Percentiles rank a stretch among this genome's conserved stretches.
Conservation (phyloP, 148 eudicot species). For the Dysphania ambrosioides region DNA sequence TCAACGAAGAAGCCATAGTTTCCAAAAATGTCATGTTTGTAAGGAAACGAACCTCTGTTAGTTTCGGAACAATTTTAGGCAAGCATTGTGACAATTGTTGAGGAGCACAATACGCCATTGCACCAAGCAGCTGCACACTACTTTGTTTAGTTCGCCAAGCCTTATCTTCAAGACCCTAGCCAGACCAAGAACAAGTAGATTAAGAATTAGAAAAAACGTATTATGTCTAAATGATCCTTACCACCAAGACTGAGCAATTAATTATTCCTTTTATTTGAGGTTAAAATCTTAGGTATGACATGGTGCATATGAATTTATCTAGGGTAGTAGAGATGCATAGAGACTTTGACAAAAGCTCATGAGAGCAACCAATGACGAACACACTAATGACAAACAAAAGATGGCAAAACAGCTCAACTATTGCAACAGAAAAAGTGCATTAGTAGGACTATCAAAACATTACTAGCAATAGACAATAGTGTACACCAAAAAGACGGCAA, state of each 20-base stretch:
- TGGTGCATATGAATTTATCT: not conserved
- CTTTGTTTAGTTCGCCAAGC: constrained; percentile 99
- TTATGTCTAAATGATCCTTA: not conserved
- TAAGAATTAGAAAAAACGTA: not conserved
- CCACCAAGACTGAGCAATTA: not conserved
- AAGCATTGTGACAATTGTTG: constrained; percentile 95
- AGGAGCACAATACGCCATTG: constrained; percentile 99
- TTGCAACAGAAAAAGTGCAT: too few species aligned
- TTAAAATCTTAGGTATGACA: not conserved
- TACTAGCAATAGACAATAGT: too few species aligned
- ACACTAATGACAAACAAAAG: not conserved
- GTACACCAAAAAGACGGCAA: too few species aligned
- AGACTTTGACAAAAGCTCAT: not conserved
- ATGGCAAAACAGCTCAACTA: not conserved
- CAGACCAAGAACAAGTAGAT: not conserved
- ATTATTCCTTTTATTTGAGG: not conserved
- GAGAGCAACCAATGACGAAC: not conserved
- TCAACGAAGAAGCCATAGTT: not conserved
- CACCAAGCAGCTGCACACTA: constrained; percentile 96
- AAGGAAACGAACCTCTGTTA: constrained; percentile 67
- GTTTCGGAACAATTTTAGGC: constrained; percentile 88
- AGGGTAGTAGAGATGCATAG: not conserved
- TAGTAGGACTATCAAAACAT: too few species aligned
- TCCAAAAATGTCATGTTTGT: not conserved
- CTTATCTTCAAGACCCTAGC: constrained; percentile 96